Evolutionary conservation across 2,329 filamentous ascomycete species (phyloP).

Genomic region (Epichloe baconii): DNA sequence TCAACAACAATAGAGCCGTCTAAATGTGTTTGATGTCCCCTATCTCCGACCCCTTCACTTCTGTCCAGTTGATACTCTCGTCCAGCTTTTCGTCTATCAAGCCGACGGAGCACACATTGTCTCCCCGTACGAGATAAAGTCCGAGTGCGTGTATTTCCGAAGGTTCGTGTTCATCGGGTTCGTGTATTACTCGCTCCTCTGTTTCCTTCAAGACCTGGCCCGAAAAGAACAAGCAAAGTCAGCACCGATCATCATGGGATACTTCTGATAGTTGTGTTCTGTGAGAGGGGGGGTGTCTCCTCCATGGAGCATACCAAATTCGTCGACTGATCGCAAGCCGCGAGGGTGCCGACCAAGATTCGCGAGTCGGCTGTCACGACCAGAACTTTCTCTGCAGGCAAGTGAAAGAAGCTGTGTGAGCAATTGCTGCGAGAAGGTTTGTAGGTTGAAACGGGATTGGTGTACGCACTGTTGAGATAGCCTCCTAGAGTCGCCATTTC

Average conservation of each 20-base stretch:
- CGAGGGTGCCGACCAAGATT: constrained; percentile 68
- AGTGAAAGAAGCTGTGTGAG: background rate
- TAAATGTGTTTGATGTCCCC: constrained; percentile 69
- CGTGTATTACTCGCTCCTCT: constrained; percentile 80
- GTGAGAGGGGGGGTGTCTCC: no score
- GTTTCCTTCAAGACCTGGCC: constrained; percentile 65
- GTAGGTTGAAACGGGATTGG: background rate
- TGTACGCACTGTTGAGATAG: constrained; percentile 29
- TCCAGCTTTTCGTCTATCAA: constrained; percentile 84
- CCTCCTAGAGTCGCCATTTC: constrained; percentile 31
- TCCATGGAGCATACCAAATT: constrained; percentile 48
- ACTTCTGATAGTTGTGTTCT: no score
- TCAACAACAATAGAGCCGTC: background rate
- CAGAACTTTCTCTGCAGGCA: constrained; percentile 64
- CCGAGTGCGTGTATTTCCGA: constrained; percentile 74
- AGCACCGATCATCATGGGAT: no score
- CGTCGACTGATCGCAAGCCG: constrained; percentile 81
- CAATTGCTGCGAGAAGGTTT: background rate
- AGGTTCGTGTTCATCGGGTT: constrained; percentile 67
- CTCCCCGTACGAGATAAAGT: constrained; percentile 81
- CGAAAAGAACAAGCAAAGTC: no score
- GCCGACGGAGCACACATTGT: constrained; percentile 86
- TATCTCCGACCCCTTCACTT: constrained; percentile 75
- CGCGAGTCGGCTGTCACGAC: constrained; percentile 88
- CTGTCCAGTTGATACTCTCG: constrained; percentile 79